Percentiles rank a stretch among this genome's conserved stretches.
Evolutionary conservation across 116 monocot species (phyloP).

Genomic region (Papilionanthe hybrid): DNA sequence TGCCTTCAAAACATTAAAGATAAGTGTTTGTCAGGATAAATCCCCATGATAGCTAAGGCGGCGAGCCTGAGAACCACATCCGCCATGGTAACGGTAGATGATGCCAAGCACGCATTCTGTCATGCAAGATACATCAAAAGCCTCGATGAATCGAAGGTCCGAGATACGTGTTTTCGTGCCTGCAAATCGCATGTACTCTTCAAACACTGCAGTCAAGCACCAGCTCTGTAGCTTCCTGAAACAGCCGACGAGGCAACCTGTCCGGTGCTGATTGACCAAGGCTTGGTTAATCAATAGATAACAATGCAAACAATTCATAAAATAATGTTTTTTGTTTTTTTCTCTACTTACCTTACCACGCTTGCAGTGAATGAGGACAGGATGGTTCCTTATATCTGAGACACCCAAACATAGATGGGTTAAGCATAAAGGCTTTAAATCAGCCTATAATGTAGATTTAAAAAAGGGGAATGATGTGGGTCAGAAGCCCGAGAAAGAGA

Average conservation of each 20-base stretch:
- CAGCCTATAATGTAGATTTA: background rate
- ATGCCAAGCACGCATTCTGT: conserved; percentile 11
- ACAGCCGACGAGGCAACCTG: conserved; percentile 24
- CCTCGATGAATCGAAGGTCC: conserved; percentile 19
- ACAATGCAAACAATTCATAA: background rate
- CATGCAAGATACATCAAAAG: conserved; percentile 17
- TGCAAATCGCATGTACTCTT: conserved; percentile 21
- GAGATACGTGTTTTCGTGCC: conserved; percentile 6
- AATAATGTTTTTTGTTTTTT: background rate
- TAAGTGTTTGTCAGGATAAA: background rate
- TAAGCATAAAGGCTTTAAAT: conserved; percentile 2
- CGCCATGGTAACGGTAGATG: conserved; percentile 20
- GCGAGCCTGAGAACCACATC: conserved; percentile 23
- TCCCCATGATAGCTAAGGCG: conserved; percentile 20
- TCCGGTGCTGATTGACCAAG: conserved; percentile 20
- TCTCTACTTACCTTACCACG: conserved; percentile 5
- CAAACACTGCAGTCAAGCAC: conserved; percentile 20
- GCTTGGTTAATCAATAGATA: background rate
- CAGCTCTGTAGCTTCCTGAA: conserved; percentile 27
- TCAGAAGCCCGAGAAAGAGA: background rate
- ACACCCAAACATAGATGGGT: background rate
- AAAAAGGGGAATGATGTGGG: background rate
- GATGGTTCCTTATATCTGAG: conserved; percentile 15
- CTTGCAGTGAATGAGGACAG: conserved; percentile 14
- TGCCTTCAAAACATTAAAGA: background rate